Conservation (phyloP, 441 rosid genomes). For the Flueggea neowawraea region DNA sequence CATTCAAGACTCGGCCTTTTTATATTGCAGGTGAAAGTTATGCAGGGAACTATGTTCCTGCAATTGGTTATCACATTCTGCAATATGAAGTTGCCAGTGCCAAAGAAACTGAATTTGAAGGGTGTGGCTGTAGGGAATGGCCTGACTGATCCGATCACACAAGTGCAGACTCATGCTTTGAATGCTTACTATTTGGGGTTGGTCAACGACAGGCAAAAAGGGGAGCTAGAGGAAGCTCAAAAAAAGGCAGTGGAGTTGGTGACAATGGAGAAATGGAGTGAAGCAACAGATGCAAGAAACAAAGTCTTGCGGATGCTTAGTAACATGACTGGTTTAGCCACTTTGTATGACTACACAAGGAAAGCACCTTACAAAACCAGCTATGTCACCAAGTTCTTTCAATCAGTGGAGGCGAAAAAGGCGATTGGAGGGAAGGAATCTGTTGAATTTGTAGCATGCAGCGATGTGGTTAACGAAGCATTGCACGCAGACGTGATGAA, state of each 20-base stretch:
- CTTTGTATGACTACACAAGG: conserved; percentile 52
- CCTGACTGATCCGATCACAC: conserved; percentile 68
- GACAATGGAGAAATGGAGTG: conserved; percentile 45
- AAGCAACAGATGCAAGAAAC: conserved; percentile 54
- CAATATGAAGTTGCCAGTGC: conserved; percentile 24
- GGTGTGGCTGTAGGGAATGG: conserved; percentile 91
- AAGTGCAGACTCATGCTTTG: conserved; percentile 58
- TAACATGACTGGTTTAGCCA: conserved; percentile 80
- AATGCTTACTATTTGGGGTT: conserved; percentile 66
- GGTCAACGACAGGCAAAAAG: conserved; percentile 64
- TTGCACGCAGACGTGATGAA: conserved; percentile 66
- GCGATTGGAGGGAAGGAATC: conserved; percentile 49
- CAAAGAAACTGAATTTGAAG: conserved; percentile 39
- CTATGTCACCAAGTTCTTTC: conserved; percentile 38
- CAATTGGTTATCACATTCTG: conserved; percentile 65
- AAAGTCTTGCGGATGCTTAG: conserved; percentile 30
- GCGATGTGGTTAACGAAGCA: conserved; percentile 33
- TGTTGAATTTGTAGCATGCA: conserved; percentile 49
- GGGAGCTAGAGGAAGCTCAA: conserved; percentile 52
- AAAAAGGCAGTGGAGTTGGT: conserved; percentile 37
- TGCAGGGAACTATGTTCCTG: conserved; percentile 83
- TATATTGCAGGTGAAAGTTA: conserved; percentile 89
- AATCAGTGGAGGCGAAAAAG: conserved; percentile 34
- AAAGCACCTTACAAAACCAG: conserved; percentile 40
- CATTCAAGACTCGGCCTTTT: conserved; percentile 52